Evolutionary conservation across 305 asterid species (phyloP), one percentile per base, ranked within the genome.

Genomic region (Fraxinus velutina): DNA sequence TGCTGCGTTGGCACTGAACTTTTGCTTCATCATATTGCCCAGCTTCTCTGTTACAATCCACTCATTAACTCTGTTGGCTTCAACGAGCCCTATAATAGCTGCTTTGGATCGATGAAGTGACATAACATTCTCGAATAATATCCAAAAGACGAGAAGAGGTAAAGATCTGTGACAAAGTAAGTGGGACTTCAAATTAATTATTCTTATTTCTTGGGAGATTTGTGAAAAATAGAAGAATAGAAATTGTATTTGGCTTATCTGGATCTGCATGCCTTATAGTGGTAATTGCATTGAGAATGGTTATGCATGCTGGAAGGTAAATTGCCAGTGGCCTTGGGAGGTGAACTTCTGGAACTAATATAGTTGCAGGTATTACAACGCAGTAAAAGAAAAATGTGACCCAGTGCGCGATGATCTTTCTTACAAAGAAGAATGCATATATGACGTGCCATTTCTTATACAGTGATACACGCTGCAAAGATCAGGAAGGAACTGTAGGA

Each of bases 381-480:
- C 90, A 87, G 78, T 87, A 87, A 81, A 87, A 85, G 88, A 87
- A 87, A 47, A 87, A 87, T 77, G 90, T 87, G 60, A 87, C 88
- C 93, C 92, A 89, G 70, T 92, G 97, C 47, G 97, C 95, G 30
- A 94, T 85, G 81, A 93, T 92, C 90, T 94, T 94, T 87, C 98
- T 91, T 84, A 94, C 97, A 34, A 88, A 94, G 92, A 92, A 92
- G 87, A 92, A 91, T 50, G 89, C 90, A 12, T 91, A 91, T 50
- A 92, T 88, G 34, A 90, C 90, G 62, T 92, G 92, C 84, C 92
- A 86, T 78, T 90, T 94, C 90, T 94, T 93, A 90, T 90, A 92
- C 52, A 89, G 42, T 77, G 93, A 87, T 75, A 94, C 97, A 12
- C 92, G 92, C 98, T 94, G 97, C 97, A 90, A 72, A 84, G 21